These are phyloP conservation scores for Ambrosia trifida DNA, from an alignment of 129 eudicot species.

Conservation along the genomic window DNA sequence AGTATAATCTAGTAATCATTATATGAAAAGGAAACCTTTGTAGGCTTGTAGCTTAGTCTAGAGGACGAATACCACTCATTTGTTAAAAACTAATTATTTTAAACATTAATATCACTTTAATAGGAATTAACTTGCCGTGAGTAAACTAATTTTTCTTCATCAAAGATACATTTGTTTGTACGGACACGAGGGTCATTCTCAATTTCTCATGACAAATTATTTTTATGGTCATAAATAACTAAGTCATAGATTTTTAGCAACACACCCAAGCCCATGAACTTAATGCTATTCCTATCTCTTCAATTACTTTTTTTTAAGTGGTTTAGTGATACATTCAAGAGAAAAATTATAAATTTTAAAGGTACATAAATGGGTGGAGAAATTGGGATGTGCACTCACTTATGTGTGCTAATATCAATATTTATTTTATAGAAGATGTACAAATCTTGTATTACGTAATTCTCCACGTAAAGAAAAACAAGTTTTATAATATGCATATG, in stretches of 20 bases:
- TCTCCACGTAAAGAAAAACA: background rate
- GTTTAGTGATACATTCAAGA: constrained; percentile 25
- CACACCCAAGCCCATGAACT: constrained; percentile 29
- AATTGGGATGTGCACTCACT: constrained; percentile 37
- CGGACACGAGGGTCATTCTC: constrained; percentile 2
- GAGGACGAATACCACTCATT: too few relatives aligned
- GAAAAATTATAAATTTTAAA: constrained; percentile 18
- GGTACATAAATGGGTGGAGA: constrained; percentile 31
- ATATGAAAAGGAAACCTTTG: too few relatives aligned
- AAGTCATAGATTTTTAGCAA: constrained; percentile 31
- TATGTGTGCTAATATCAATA: constrained; percentile 7
- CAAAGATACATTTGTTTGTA: constrained; percentile 11
- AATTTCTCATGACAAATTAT: constrained; percentile 5
- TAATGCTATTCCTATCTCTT: constrained; percentile 33
- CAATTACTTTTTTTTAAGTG: constrained; percentile 28
- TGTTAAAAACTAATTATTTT: too few relatives aligned
- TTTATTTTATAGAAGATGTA: background rate
- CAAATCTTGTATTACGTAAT: background rate
- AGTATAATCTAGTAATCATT: too few relatives aligned
- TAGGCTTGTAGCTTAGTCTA: too few relatives aligned
- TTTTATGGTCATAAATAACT: background rate
- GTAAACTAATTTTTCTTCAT: background rate
- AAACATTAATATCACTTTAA: too few relatives aligned
- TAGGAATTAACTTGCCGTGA: background rate
- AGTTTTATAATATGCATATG: background rate